Base-by-base conservation (phyloP, 2,329 filamentous ascomycete genomes). In the Emergomyces africanus region DNA sequence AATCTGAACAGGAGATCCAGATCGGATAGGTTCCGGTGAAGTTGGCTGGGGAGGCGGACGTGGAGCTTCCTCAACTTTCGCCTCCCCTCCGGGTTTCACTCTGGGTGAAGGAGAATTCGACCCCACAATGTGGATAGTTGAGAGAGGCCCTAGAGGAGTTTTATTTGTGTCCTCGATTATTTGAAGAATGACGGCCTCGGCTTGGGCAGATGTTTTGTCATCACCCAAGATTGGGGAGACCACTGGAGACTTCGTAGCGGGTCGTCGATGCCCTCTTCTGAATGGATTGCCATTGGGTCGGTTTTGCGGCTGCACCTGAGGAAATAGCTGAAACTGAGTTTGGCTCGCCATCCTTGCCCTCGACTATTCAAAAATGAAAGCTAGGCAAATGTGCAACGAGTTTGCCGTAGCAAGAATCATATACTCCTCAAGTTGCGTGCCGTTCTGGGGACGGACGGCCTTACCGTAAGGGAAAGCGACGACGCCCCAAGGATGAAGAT, bases 261-360 rank as follows among this genome's bases (percentile, higher is more conserved):
- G 63, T 42, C 66, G 70, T 25, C 64, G 67, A 28, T 64, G 61
- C 3, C 61, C 64, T 59, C 64, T 69, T 42, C 68, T 68, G 61
- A 73, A 72, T 1, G 71, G 69, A 55, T 74, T 72, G 58, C 68
- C 72, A 25, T 64, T 62, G 25, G 58, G 64, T 59, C 67, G 66
- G 51, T 62, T 60, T 62, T 68, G 67, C 12, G 67, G 65, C 12
- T 71, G 67, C 55, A 69, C 67, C n/a, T 70, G 64, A 20, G 73
- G 74, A 49, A 75, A 75, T 54, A 75, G 66, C 58, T 74, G 73
- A 54, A 75, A 75, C 59, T 74, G 71, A 58, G 54, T 51, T 53
- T 61, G 54, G 44, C 33, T 30, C 39, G 60, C 46, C 60, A 61
- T 61, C 51, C 30, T 33, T 59, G n/a, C 28, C 28, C 14, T 60